Evolutionary conservation across 2,329 filamentous ascomycete species (phyloP).

Genomic region (Diaporthe sp.): DNA sequence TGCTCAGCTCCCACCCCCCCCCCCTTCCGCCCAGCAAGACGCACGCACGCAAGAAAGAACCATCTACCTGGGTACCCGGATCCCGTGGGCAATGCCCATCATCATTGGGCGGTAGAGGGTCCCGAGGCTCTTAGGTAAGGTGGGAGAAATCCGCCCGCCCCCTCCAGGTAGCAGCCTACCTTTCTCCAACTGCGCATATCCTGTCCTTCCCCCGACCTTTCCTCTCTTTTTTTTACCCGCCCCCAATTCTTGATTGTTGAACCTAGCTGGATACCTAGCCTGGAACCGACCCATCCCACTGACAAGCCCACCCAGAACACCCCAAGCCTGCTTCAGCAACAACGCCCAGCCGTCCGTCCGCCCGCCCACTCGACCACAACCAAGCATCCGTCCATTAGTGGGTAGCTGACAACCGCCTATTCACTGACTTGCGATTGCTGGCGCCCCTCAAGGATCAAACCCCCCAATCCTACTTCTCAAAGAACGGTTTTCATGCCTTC

Average conservation of each 20-base stretch:
- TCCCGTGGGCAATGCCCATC: conserved; percentile 20
- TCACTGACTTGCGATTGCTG: not conserved
- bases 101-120: conserved; percentile 2
- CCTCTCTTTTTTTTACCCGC: conserved; percentile 10
- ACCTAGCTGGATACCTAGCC: not conserved
- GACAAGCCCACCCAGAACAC: not conserved
- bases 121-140: conserved; percentile 23
- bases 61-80: not conserved
- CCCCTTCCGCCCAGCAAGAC: not conserved
- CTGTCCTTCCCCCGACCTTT: not conserved
- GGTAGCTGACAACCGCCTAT: conserved; percentile 11
- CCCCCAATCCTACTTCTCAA: conserved; percentile 26
- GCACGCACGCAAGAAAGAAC: conserved; percentile 5
- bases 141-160: not conserved
- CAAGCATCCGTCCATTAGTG: not conserved
- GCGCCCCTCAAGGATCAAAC: conserved; percentile 5
- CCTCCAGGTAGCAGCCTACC: conserved; percentile 7
- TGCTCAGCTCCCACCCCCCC: conserved; percentile 4
- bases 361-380: not conserved
- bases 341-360: not conserved
- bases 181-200: conserved; percentile 17
- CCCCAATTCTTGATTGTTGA: not conserved
- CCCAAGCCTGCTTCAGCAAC: not conserved
- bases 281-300: conserved; percentile 4
- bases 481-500: conserved; percentile 57